Conservation (phyloP, 495 filamentous ascomycete genomes). For the Aspergillus avenaceus region DNA sequence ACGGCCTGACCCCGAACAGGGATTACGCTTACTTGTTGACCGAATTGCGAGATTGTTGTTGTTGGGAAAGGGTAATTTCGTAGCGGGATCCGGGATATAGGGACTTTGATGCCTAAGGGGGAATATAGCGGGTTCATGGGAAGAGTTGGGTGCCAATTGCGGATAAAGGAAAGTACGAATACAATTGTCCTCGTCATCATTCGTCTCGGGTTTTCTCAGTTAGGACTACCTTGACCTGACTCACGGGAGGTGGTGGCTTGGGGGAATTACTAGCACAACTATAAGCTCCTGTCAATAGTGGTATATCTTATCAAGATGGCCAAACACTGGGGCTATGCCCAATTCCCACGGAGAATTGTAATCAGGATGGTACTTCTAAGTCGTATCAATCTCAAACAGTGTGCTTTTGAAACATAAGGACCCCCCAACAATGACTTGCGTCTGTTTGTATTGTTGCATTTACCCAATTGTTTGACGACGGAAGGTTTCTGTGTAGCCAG, state of each 20-base stretch:
- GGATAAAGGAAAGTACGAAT: neutral
- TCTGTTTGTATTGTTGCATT: neutral
- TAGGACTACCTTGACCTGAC: neutral
- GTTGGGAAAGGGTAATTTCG: neutral
- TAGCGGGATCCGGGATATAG: neutral
- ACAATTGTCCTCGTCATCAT: neutral
- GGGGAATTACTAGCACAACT: neutral
- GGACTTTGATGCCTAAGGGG: neutral
- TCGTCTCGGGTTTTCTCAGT: neutral
- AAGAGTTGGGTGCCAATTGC: neutral
- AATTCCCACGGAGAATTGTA: neutral
- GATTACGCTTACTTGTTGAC: neutral
- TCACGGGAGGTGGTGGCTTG: neutral
- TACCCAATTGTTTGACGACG: neutral
- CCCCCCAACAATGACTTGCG: slow-evolving; percentile 1
- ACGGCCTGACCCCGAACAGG: neutral
- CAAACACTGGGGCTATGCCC: neutral
- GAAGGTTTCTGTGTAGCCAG: neutral
- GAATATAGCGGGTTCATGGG: neutral
- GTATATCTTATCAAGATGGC: neutral
- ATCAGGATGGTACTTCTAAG: neutral
- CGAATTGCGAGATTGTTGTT: neutral
- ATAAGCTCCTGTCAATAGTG: neutral
- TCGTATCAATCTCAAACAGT: neutral
- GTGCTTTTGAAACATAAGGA: neutral